Base-by-base conservation (phyloP, 306 rosid species). In the Gleditsia sinensis region DNA sequence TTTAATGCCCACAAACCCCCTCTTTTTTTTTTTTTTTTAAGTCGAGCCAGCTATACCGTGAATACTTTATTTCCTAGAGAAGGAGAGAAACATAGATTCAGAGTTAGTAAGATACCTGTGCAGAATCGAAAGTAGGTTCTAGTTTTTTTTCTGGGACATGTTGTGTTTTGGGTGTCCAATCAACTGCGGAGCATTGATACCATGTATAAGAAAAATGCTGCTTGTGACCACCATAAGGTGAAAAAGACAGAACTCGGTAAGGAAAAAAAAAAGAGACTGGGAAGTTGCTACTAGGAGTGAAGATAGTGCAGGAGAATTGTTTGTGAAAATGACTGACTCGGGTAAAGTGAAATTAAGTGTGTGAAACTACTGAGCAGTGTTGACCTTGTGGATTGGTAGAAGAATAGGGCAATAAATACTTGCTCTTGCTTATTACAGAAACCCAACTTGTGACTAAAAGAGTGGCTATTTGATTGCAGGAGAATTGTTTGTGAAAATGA, bases 141-240 rank as follows among this genome's bases (percentile, higher is more conserved):
- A n/a, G n/a, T n/a, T n/a, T n/a, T n/a, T n/a, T n/a, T n/a, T n/a
- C 48, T 61, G 46, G 48, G 30, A 34, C 7, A 11, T 34, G 19
- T 61, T 36, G 21, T 61, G 10, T 59, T 34, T 12, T 49, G 55
- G 25, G 25, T 17, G 67, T 61, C 48, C 14, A 48, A 36, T 55
- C 78, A 74, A 30, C 74, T 63, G 39, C 20, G 67, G 25, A 61
- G 19, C 17, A 17, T 60, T 45, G 30, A 48, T 10, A 51, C 33
- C 61, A 2, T 34, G 80, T 43, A 51, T 77, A 14, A 59, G 17
- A 43, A 77, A 60, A 42, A 20, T 58, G 33, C 61, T 56, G 78
- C 21, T 42, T 72, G 6, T 37, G 51, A 42, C 24, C n/a, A 48
- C 48, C 62, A 60, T 72, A 66, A 40, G 40, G 60, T 76, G 48